Evolutionary conservation across 768 basidiomycete species (phyloP).

Genomic region (Flagelloscypha sp.): DNA sequence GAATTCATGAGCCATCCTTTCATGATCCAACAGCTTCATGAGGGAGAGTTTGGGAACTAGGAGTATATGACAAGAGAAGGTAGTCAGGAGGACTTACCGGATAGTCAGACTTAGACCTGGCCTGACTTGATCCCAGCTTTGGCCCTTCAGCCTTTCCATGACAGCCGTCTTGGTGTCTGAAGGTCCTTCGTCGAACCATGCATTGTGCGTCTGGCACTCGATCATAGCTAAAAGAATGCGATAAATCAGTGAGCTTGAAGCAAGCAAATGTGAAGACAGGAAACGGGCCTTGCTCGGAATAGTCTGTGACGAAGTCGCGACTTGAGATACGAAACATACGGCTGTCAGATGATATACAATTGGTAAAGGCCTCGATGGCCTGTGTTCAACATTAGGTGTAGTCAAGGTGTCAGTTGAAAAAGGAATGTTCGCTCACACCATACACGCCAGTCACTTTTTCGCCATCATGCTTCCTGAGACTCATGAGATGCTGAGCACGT

Average conservation of each 20-base stretch:
- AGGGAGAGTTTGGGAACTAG: neutral
- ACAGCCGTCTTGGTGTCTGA: constrained; percentile 10
- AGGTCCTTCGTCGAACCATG: constrained; percentile 6
- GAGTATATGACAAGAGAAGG: neutral
- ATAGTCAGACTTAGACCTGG: constrained; percentile 10
- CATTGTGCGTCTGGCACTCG: constrained; percentile 1
- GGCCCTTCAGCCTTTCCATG: constrained; percentile 8
- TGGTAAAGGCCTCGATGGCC: constrained; percentile 9
- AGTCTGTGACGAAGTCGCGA: constrained; percentile 6
- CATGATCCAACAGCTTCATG: constrained; percentile 14
- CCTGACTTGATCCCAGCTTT: constrained; percentile 13
- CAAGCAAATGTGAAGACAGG: neutral
- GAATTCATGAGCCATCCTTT: constrained; percentile 3
- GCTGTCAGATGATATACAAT: constrained; percentile 13
- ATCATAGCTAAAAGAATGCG: constrained; percentile 2
- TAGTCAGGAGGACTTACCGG: too few species aligned
- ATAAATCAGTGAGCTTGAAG: constrained; percentile 6
- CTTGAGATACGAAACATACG: constrained; percentile 12
- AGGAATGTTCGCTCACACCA: constrained; percentile 10
- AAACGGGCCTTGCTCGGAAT: constrained; percentile 11
- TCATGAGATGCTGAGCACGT: constrained; percentile 8
- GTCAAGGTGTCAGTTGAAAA: too few species aligned
- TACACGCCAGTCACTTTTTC: constrained; percentile 3
- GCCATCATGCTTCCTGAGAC: neutral
- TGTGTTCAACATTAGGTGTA: neutral